Percentiles rank a stretch among this genome's conserved stretches.
Evolutionary conservation across 768 basidiomycete genomes (phyloP).

Genomic region (Lactarius trivialis): DNA sequence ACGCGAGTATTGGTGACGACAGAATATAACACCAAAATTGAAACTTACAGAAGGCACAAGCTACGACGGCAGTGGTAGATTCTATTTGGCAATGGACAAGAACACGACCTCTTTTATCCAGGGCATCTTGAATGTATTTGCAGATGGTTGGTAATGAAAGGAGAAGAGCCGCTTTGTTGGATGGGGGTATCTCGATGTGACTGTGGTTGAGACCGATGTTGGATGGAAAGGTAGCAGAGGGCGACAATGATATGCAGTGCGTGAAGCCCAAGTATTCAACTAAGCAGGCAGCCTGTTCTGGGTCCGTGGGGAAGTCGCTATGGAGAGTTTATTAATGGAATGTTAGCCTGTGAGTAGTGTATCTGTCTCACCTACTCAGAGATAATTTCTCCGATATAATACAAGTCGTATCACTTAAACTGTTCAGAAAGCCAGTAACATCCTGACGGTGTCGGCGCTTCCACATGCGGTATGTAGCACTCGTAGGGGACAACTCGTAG

Average conservation of each 20-base stretch:
- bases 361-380: slow-evolving; percentile 40
- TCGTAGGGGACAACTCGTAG: slow-evolving; percentile 38
- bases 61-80: slow-evolving; percentile 45
- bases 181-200: slow-evolving; percentile 39
- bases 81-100: slow-evolving; percentile 53
- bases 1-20: background rate
- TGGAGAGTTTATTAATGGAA: background rate
- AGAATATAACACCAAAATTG: background rate
- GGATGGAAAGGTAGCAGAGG: slow-evolving; percentile 38
- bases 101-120: slow-evolving; percentile 38
- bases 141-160: slow-evolving; percentile 42
- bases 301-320: slow-evolving; percentile 53
- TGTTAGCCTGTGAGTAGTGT: background rate
- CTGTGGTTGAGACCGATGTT: slow-evolving; percentile 32
- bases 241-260: slow-evolving; percentile 48
- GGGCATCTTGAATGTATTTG: slow-evolving; percentile 39
- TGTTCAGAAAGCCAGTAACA: slow-evolving; percentile 46
- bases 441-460: slow-evolving; percentile 48
- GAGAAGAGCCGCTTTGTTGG: slow-evolving; percentile 37
- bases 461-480: slow-evolving; percentile 50
- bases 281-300: slow-evolving; percentile 43
- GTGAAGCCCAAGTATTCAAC: slow-evolving; percentile 47
- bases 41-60: slow-evolving; percentile 46
- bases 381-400: slow-evolving; percentile 45
- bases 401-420: slow-evolving; percentile 44